Conservation (phyloP, 352 stramenopile genomes). For the Phytophthora melonis region DNA sequence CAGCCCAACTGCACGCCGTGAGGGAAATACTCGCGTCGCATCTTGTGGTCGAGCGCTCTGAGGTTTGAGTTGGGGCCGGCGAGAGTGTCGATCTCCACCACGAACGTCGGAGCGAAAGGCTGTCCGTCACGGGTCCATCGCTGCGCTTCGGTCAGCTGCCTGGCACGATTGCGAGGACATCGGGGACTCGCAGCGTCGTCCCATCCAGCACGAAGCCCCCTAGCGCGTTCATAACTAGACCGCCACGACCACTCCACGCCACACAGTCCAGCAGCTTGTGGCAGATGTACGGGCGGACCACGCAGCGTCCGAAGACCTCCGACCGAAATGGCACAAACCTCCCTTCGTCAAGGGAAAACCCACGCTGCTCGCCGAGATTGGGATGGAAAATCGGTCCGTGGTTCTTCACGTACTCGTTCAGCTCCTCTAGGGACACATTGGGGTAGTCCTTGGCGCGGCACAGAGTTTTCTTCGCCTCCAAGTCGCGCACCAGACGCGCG, state of each 20-base stretch:
- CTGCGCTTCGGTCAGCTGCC: constrained; percentile 11
- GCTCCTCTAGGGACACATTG: no score
- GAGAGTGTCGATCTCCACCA: constrained; percentile 36
- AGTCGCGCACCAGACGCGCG: constrained; percentile 32
- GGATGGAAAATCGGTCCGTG: no score
- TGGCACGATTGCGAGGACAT: constrained; percentile 6
- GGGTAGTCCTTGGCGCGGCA: no score
- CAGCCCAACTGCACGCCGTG: constrained; percentile 34
- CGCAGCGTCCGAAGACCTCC: constrained; percentile 8
- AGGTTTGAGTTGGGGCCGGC: constrained; percentile 17
- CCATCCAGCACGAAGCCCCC: constrained; percentile 21
- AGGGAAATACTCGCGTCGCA: constrained; percentile 27
- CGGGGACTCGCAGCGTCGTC: constrained; percentile 8
- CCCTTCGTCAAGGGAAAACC: no score
- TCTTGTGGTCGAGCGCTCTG: constrained; percentile 15
- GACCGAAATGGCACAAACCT: no score
- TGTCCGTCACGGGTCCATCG: constrained; percentile 24
- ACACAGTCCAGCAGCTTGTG: constrained; percentile 1
- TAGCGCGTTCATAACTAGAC: constrained; percentile 22
- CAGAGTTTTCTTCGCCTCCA: neutral
- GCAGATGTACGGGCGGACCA: constrained; percentile 14
- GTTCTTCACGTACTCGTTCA: no score
- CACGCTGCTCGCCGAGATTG: no score
- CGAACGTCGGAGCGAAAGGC: constrained; percentile 32
- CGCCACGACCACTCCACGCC: neutral